These are phyloP conservation scores for Fragilaria radians DNA, from an alignment of 108 stramenopile species.

Conservation along the genomic window DNA sequence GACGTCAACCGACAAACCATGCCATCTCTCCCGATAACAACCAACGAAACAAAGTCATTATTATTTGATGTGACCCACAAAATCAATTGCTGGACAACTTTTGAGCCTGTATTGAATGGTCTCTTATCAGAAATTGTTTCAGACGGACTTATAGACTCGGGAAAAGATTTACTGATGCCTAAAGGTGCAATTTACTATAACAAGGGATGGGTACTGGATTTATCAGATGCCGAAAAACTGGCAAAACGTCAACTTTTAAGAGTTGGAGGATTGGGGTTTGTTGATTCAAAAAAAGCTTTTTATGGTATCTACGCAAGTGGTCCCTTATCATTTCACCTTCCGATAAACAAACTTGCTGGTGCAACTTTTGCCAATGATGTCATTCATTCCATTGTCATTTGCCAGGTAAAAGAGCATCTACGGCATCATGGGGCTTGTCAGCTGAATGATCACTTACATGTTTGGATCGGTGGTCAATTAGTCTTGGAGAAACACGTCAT, in stretches of 20 bases:
- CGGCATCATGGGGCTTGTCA: conserved; percentile 34
- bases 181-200: conserved; percentile 52
- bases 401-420: conserved; percentile 60
- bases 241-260: conserved; percentile 60
- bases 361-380: background rate
- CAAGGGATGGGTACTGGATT: conserved; percentile 63
- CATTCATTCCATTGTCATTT: conserved; percentile 37
- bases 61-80: conserved; percentile 39
- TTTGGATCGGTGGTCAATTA: conserved; percentile 39
- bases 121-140: conserved; percentile 49
- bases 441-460: conserved; percentile 28
- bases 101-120: conserved; percentile 63
- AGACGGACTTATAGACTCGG: conserved; percentile 50
- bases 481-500: conserved; percentile 16
- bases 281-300: conserved; percentile 82
- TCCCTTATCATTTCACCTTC: conserved; percentile 61
- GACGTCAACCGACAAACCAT: background rate
- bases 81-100: conserved; percentile 74
- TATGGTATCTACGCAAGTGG: conserved; percentile 78
- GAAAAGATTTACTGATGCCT: conserved; percentile 45
- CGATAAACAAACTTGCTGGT: conserved; percentile 15
- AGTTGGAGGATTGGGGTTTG: conserved; percentile 77
- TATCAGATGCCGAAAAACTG: conserved; percentile 38
- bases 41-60: conserved; percentile 17
- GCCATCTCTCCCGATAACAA: conserved; percentile 2